Base-by-base conservation (phyloP, 2,329 filamentous ascomycete genomes). In the Trichocomaceae sp. region DNA sequence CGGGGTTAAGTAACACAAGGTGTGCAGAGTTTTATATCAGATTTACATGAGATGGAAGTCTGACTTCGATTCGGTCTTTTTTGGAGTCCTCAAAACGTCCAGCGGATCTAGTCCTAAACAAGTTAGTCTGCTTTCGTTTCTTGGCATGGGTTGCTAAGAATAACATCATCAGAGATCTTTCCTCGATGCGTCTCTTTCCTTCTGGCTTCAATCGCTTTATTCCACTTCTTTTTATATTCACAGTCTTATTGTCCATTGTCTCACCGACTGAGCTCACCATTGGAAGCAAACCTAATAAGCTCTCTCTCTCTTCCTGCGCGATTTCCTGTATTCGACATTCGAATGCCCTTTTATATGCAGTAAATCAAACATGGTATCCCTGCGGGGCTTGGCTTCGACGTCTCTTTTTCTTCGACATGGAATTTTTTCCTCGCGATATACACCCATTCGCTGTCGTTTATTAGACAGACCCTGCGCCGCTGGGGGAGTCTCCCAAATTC, bases 371-470 rank as follows among this genome's bases (percentile, higher is more conserved):
- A 55, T 55, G 52, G 15, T n/a, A 48, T 55, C 46, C 52, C 50
- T 57, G 33, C 50, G 45, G 39, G 35, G 50, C 29, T 39, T 54
- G 37, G 45, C 49, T 20, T 53, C 50, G 20, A 29, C 50, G n/a
- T 48, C 50, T 17, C 39, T 48, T 3, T 45, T 51, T 45, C 55
- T 57, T 53, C 55, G 46, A 44, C 47, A 53, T 20, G 37, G 50
- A 26, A 48, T 48, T 39, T 29, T 44, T 20, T 33, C 45, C 37
- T 46, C 54, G 29, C 44, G 46, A 33, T 51, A 50, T 26, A 31
- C n/a, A 31, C 22, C 51, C 39, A 53, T 20, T 17, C 44, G 12
- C 17, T 33, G 46, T 29, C 50, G 45, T n/a, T 41, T 44, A 37
- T 37, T 47, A 26, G 47, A 39, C 5, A 7, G 17, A 13, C 19